Base-by-base conservation (phyloP, 139 green algal species). In the Auxenochlorella protothecoides region DNA sequence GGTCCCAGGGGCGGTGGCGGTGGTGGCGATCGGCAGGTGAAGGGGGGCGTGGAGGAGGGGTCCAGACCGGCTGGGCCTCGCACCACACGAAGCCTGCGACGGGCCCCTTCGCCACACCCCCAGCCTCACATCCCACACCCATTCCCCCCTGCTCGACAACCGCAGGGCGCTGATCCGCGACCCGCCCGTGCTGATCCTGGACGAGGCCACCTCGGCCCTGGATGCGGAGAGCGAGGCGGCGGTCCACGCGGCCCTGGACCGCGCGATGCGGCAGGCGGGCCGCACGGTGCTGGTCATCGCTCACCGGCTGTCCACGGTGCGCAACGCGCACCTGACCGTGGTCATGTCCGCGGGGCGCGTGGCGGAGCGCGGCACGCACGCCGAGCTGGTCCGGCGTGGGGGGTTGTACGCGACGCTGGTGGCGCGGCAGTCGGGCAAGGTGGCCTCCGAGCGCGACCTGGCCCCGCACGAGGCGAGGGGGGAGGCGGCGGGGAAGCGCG, bases 271-370 rank as follows among this genome's bases (percentile, higher is more conserved):
- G 59, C 56, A 61, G 2, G 66, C 66, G 10, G 72, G 74, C 7
- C 82, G 86, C 71, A 88, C 86, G 3, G 84, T 91, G 60, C 77
- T 94, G 27, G 82, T 95, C 55, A 92, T 95, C 16, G 89, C 89
- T 11, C 89, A 95, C 82, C 75, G 79, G 13, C 82, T 96, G 70
- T 82, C 79, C 53, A 96, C 89, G 2, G 89, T 96, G 67, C 81
- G 84, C 52, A 84, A 85, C 70, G 89, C 89, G 10, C 80, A 92
- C 76, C 59, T 72, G 52, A 94, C 89, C 15, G 72, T 89, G 70
- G 88, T 94, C 54, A 86, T 94, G 81, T 78, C 88, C n/a, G 81
- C 78, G 7, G 92, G 90, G 0, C 75, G 72, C 9, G 83, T 97
- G 5, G 75, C 74, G 3, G 86, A 94, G 83, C 62, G 76, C 72